These are phyloP conservation scores for Diaporthe citri DNA, from an alignment of 2,329 filamentous ascomycete genomes.

Conservation along the genomic window DNA sequence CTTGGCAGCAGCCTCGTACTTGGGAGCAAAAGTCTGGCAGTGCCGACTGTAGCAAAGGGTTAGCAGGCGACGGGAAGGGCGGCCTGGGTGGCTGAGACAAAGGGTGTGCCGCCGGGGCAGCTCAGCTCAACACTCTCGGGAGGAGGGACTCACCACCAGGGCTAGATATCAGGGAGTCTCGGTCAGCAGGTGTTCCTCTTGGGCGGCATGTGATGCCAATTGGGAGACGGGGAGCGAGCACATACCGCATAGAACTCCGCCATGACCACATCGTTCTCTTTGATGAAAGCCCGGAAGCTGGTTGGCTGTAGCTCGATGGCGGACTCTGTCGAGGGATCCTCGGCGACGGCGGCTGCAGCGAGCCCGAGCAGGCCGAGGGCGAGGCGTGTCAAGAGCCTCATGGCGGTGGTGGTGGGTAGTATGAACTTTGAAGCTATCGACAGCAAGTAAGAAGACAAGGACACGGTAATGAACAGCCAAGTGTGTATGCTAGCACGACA, in stretches of 20 bases:
- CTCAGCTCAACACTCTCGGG: neutral
- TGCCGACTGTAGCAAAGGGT: conserved; percentile 97
- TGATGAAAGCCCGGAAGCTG: conserved; percentile 88
- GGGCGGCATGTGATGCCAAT: neutral
- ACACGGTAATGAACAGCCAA: neutral
- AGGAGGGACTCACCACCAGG: conserved; percentile 62
- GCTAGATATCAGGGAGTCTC: conserved; percentile 18
- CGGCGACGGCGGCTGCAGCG: conserved; percentile 66
- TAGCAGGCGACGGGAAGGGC: conserved; percentile 64
- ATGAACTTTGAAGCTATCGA: neutral
- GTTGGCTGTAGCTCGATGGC: conserved; percentile 87
- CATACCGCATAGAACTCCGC: conserved; percentile 75
- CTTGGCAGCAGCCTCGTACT: conserved; percentile 90
- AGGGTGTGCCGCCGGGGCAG: neutral
- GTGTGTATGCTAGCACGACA: neutral
- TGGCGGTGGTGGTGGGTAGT: neutral
- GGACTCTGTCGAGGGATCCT: conserved; percentile 70
- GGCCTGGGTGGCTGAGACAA: conserved; percentile 6
- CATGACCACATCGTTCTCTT: conserved; percentile 87
- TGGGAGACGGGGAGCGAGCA: neutral
- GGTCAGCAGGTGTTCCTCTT: neutral
- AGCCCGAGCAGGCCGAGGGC: conserved; percentile 63
- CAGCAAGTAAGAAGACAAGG: neutral
- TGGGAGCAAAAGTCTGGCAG: conserved; percentile 96
- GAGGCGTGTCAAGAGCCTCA: conserved; percentile 53